These are phyloP conservation scores for Pseudomassariella vexata DNA, from an alignment of 2,329 filamentous ascomycete species.

Conservation along the genomic window DNA sequence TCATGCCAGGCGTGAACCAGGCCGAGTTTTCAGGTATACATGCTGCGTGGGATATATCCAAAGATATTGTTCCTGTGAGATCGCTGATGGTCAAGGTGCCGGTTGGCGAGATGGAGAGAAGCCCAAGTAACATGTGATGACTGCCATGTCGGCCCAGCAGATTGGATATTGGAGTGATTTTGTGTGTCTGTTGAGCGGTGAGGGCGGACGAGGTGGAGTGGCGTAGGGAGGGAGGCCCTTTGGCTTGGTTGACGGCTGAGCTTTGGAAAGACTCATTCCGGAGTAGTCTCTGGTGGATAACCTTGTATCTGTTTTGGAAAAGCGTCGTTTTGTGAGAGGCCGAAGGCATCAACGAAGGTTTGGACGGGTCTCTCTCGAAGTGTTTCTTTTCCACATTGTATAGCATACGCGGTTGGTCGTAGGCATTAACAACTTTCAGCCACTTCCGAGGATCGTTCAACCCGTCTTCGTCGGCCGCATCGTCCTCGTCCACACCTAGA, in stretches of 20 bases:
- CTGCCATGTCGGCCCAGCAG: constrained; percentile 74
- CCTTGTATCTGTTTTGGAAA: constrained; percentile 85
- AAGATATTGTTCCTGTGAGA: constrained; percentile 76
- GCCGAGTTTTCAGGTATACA: constrained; percentile 79
- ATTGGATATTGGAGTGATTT: constrained; percentile 79
- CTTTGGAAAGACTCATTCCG: constrained; percentile 91
- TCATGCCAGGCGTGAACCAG: constrained; percentile 95
- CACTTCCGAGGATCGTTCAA: constrained; percentile 69
- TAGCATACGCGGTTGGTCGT: constrained; percentile 72
- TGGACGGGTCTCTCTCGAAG: constrained; percentile 68
- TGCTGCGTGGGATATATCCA: constrained; percentile 76
- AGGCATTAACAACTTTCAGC: constrained; percentile 78
- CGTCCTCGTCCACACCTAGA: constrained; percentile 46
- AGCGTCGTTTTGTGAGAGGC: constrained; percentile 77
- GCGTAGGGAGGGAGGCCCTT: constrained; percentile 42
- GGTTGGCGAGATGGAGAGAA: constrained; percentile 74
- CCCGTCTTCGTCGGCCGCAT: constrained; percentile 54
- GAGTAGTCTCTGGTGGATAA: constrained; percentile 86
- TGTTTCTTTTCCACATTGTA: constrained; percentile 83
- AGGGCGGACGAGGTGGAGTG: constrained; percentile 51
- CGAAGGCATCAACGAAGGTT: constrained; percentile 67
- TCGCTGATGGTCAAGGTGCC: constrained; percentile 81
- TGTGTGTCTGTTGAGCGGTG: constrained; percentile 62
- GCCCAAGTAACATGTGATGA: constrained; percentile 79
- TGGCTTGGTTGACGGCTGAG: constrained; percentile 63